Conservation (phyloP, 371 early-diverging fungal species). For the Mucor sp. region DNA sequence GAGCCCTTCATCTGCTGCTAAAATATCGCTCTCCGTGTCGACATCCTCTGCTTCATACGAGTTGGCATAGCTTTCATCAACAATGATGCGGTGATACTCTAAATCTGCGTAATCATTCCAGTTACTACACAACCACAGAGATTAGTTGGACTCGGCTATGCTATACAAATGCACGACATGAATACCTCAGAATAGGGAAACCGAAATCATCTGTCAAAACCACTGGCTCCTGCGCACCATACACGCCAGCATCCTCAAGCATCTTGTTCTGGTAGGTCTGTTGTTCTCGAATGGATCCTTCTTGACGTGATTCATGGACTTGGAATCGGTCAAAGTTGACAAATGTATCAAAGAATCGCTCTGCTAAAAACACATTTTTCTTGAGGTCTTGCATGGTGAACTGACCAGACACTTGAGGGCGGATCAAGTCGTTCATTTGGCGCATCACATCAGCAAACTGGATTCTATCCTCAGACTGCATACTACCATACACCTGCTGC, state of each 20-base stretch:
- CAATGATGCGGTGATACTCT: conserved; percentile 37
- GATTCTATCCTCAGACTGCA: conserved; percentile 25
- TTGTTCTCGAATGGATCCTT: conserved; percentile 35
- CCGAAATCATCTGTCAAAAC: conserved; percentile 22
- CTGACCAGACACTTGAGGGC: conserved; percentile 37
- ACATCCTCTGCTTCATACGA: conserved; percentile 22
- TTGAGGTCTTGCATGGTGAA: conserved; percentile 40
- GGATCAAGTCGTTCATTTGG: conserved; percentile 52
- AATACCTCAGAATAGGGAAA: conserved; percentile 27
- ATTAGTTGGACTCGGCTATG: not conserved
- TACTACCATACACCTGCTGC: conserved; percentile 25
- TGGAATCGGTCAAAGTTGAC: conserved; percentile 41
- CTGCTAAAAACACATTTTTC: conserved; percentile 43
- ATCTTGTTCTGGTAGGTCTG: conserved; percentile 22
- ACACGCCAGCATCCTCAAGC: not conserved
- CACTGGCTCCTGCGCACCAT: not conserved
- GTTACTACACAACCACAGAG: conserved; percentile 17
- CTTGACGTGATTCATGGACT: conserved; percentile 46
- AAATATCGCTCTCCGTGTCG: not conserved
- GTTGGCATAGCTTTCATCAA: conserved; percentile 24
- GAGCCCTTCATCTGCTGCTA: not conserved
- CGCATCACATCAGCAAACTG: conserved; percentile 46
- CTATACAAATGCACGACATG: not conserved
- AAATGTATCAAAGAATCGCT: conserved; percentile 51
- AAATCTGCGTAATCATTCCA: conserved; percentile 46